Evolutionary conservation across 352 stramenopile genomes (phyloP).

Genomic region (Pythium periplocum): DNA sequence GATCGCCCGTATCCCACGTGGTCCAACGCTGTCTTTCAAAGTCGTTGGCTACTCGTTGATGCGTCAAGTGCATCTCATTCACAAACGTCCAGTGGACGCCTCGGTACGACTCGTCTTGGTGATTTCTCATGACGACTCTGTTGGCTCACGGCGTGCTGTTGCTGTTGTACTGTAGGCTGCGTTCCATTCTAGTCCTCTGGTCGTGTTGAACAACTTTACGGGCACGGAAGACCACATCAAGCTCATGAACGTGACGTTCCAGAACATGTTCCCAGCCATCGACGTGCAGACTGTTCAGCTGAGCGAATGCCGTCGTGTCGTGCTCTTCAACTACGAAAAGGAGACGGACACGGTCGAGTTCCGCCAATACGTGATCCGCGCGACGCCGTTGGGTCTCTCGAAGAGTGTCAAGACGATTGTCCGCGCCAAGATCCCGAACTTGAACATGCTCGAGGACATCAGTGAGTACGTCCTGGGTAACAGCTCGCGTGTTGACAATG

Average conservation of each 20-base stretch:
- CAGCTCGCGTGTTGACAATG: slow-evolving; percentile 36
- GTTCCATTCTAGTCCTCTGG: slow-evolving; percentile 89
- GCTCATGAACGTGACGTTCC: slow-evolving; percentile 98
- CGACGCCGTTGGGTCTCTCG: slow-evolving; percentile 91
- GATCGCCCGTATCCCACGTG: slow-evolving; percentile 90
- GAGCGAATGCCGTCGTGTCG: slow-evolving; percentile 93
- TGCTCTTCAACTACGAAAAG: slow-evolving; percentile 96
- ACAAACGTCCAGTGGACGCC: slow-evolving; percentile 88
- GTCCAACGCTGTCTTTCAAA: slow-evolving; percentile 94
- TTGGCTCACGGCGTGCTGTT: too few species aligned
- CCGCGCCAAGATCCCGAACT: slow-evolving; percentile 91
- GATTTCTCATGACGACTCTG: too few species aligned
- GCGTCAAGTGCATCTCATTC: slow-evolving; percentile 89
- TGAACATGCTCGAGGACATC: slow-evolving; percentile 95
- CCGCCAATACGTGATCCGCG: slow-evolving; percentile 96
- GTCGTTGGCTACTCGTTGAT: slow-evolving; percentile 89
- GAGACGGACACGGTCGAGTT: slow-evolving; percentile 92
- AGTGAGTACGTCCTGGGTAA: slow-evolving; percentile 92
- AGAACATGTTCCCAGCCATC: slow-evolving; percentile 99
- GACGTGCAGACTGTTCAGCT: slow-evolving; percentile 96
- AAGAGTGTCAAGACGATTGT: slow-evolving; percentile 85
- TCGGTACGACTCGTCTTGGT: slow-evolving; percentile 24
- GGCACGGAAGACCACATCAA: slow-evolving; percentile 82
- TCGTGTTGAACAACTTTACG: slow-evolving; percentile 99
- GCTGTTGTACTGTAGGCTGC: slow-evolving; percentile 26